Evolutionary conservation across 495 filamentous ascomycete genomes (phyloP), one percentile per base, ranked within the genome.

Genomic region (Xylaria palmicola): DNA sequence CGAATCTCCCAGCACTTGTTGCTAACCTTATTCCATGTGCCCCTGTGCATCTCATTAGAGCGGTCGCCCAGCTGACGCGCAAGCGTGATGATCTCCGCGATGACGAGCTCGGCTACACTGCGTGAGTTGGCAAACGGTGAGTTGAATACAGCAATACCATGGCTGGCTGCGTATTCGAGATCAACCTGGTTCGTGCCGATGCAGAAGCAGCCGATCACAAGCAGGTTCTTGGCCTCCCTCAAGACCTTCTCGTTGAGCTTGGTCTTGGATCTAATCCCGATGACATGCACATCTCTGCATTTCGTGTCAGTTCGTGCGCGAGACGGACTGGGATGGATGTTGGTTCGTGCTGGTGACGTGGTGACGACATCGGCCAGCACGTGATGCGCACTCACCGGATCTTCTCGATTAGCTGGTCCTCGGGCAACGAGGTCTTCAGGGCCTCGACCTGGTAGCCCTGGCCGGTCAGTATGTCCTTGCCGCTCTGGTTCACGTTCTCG

Each of bases 131-230:
- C 92, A 73, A 98, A 98, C 0, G 95, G 95, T 56, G 93, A 97
- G 77, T 99, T 99, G 87, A 99, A 99, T 52, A 99, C 95, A 12
- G 92, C 91, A 76, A 97, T 93, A 52, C 95, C 95, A 70, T 94
- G 88, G 51, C 87, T 81, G 9, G 95, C 92, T 15, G 95, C 94
- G 79, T 90, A 95, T 59, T 92, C 83, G 39, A 97, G 85, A 70
- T 99, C 91, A 52, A 99, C 95, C 72, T 98, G 95, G 80, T 98
- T 97, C 54, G 95, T 99, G 49, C 95, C 95, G 62, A 98, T 99
- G 74, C 95, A 99, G 83, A 99, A 99, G 77, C 95, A 98, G 43
- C 95, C 95, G 61, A 98, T 87, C 45, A 97, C 94, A 59, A 97
- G 88, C 30, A 99, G 85, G 70, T 96, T 93, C 77, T 92, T 92